Evolutionary conservation across 2,329 filamentous ascomycete species (phyloP).

Genomic region (Ophiostoma angusticollis): DNA sequence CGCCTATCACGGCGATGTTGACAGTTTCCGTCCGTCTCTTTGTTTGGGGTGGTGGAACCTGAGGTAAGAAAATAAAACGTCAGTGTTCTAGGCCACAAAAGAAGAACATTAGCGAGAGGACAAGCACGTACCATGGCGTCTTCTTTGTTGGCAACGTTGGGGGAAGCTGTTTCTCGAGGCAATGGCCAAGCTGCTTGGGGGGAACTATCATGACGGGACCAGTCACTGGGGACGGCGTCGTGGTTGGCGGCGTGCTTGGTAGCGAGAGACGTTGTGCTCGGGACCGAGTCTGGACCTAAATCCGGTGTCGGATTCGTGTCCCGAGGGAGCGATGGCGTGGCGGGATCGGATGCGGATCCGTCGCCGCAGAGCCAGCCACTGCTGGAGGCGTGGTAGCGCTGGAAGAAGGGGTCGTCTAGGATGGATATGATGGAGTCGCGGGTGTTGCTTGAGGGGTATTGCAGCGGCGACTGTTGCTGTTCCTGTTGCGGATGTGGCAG

Average conservation of each 20-base stretch:
- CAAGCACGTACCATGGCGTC: no score
- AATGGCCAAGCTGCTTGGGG: conserved; percentile 29
- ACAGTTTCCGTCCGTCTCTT: conserved; percentile 43
- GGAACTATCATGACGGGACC: conserved; percentile 27
- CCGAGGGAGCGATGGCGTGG: conserved; percentile 15
- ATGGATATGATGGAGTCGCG: conserved; percentile 40
- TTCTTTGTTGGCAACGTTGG: conserved; percentile 21
- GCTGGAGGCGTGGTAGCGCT: conserved; percentile 28
- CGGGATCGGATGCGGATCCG: conserved; percentile 2
- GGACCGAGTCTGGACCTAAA: no score
- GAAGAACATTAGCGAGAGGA: no score
- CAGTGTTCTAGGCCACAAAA: not conserved
- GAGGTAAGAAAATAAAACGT: not conserved
- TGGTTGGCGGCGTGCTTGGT: conserved; percentile 12
- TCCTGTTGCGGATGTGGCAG: not conserved
- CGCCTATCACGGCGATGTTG: conserved; percentile 55
- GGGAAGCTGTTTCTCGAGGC: conserved; percentile 36
- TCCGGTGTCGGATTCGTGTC: not conserved
- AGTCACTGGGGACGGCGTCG: conserved; percentile 16
- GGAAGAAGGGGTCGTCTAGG: conserved; percentile 43
- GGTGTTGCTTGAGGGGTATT: conserved; percentile 16
- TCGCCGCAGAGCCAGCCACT: conserved; percentile 19
- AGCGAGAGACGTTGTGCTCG: conserved; percentile 11
- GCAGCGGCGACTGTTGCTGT: conserved; percentile 6
- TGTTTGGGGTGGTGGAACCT: not conserved